A percentile compares a stretch with the other conserved stretches of the same genome.
phyloP scores from a whole-genome alignment of 192 early-diverging fungal species.

The Geranomyces michiganensis region DNA sequence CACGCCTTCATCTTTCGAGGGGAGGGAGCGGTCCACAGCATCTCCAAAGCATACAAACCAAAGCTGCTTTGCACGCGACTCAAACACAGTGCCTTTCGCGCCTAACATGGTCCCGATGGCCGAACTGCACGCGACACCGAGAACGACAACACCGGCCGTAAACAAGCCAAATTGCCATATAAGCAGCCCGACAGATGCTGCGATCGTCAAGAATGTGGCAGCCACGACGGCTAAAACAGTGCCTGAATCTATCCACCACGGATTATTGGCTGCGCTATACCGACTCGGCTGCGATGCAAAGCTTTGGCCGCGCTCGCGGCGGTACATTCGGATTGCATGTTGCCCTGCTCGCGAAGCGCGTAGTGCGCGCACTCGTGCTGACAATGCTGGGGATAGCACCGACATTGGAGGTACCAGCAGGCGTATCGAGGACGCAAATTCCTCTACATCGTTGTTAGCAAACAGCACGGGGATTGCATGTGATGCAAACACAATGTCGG shows the following conservation, averaged over 20 bases:
- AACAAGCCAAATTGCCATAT: neutral
- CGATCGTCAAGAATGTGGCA: neutral
- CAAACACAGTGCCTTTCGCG: slow-evolving; percentile 8
- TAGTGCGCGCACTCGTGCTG: slow-evolving; percentile 21
- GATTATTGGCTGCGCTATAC: slow-evolving; percentile 31
- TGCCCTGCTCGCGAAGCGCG: slow-evolving; percentile 38
- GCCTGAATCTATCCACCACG: slow-evolving; percentile 34
- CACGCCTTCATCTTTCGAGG: neutral
- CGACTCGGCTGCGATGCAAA: neutral
- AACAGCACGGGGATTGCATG: slow-evolving; percentile 46
- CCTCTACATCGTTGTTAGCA: slow-evolving; percentile 38
- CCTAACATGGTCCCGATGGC: neutral
- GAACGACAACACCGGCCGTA: neutral
- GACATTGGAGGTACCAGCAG: slow-evolving; percentile 32
- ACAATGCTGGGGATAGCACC: slow-evolving; percentile 28
- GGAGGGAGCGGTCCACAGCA: neutral
- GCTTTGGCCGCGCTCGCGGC: slow-evolving; percentile 32
- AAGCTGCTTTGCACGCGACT: slow-evolving; percentile 15
- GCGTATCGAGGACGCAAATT: slow-evolving; percentile 7
- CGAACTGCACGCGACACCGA: neutral
- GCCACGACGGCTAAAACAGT: neutral
- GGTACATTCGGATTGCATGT: slow-evolving; percentile 47
- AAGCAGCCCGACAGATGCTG: neutral
- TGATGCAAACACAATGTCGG: slow-evolving; percentile 48
- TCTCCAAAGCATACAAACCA: slow-evolving; percentile 29